Evolutionary conservation across 805 yeast genomes (phyloP), one percentile per base, ranked within the genome.

Genomic region (Myxozyma udenii): DNA sequence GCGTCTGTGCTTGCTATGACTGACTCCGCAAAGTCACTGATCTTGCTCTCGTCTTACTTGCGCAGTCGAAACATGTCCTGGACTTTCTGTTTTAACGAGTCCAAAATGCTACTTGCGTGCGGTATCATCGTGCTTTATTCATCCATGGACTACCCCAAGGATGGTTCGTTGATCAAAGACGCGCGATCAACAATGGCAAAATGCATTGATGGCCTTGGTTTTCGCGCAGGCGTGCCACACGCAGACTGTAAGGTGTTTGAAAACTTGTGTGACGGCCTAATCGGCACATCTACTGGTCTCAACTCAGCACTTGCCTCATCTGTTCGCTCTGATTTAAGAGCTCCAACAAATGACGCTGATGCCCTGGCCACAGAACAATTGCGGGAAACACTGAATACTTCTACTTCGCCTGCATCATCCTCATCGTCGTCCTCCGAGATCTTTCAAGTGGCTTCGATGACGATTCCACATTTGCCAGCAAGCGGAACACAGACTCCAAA

Each of bases 81-180:
- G 50, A 64, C 70, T 6, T 47, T 69, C 11, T 65, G 67, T 22
- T 35, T 66, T 28, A 63, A 62, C 51, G 58, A 60, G 33, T 49
- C 69, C 0, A 51, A 66, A 36, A 38, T 55, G 7, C 48, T 59
- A 12, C 49, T 65, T 4, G 48, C 57, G 16, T 48, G 58, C 21
- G 62, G 67, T 30, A 46, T 67, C 7, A 50, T 67, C 28, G 59
- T 69, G 24, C 52, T 70, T 23, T 68, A 63, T 57, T 89, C 95
- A 14, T 79, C 88, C 0, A 71, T 89, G 50, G 96, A 88, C 57
- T 87, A 86, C 64, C 81, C 87, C 1, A 80, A 87, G 64, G 88
- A 89, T 35, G 95, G 96, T 0, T 82, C 91, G 1, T 68, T 88
- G 48, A 81, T 83, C 64, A 85, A 80, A 63, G 88, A 83, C 46